Percentiles rank a stretch among this genome's conserved stretches.
phyloP scores from a whole-genome alignment of 345 rosid species.

The Xanthoceras sorbifolium region DNA sequence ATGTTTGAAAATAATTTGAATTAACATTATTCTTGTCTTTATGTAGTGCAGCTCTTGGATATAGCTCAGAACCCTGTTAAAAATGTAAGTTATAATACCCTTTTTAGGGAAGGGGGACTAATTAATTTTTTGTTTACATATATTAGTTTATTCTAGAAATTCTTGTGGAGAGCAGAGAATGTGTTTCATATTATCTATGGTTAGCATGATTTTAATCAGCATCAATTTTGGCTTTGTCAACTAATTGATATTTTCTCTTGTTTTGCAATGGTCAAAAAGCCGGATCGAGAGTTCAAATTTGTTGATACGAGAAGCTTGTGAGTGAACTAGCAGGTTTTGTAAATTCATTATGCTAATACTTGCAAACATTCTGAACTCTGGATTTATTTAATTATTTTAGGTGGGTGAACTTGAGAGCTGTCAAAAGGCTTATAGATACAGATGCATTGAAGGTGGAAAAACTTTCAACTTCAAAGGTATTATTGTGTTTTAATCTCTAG shows the following conservation, averaged over 20 bases:
- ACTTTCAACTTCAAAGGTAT: constrained; percentile 35
- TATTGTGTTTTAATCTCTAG: not conserved
- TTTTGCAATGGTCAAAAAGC: constrained; percentile 34
- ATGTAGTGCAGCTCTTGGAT: constrained; percentile 44
- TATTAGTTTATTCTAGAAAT: not conserved
- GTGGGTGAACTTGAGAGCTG: constrained; percentile 58
- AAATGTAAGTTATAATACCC: constrained; percentile 33
- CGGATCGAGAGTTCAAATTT: constrained; percentile 44
- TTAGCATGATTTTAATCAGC: constrained; percentile 15
- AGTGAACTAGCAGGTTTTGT: constrained; percentile 30
- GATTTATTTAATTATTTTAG: constrained; percentile 31
- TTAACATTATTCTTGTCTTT: constrained; percentile 20
- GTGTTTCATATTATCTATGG: not conserved
- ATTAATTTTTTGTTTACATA: not conserved
- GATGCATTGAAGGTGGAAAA: constrained; percentile 36
- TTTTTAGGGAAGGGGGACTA: not conserved
- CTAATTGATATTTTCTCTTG: constrained; percentile 18
- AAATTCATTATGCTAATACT: not conserved
- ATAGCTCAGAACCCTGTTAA: constrained; percentile 30
- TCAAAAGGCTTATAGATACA: constrained; percentile 48
- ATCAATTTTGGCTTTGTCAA: not conserved
- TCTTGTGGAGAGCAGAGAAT: not conserved
- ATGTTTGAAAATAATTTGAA: constrained; percentile 2
- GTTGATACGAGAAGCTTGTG: constrained; percentile 52
- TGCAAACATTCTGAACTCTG: constrained; percentile 11